Base-by-base conservation (phyloP, 2,329 filamentous ascomycete genomes). In the Sclerotiophoma versabilis region DNA sequence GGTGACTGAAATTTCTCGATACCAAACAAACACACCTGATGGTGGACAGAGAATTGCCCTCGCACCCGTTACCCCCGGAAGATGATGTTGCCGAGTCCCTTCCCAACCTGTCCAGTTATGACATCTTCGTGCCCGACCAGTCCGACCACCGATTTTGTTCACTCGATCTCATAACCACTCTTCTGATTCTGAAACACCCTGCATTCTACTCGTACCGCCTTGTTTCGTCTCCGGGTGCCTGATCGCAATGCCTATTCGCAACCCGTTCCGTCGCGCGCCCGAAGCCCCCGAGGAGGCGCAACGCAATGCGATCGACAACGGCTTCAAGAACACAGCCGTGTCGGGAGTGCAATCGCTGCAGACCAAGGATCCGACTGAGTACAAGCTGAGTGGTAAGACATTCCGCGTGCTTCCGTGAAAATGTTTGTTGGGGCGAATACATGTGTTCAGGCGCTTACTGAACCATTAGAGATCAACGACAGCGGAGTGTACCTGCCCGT, bases 401-500 rank as follows among this genome's bases (percentile, higher is more conserved):
- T 48, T 38, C 51, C 39, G 45, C 23, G 17, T 4, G 15, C 23
- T 47, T 41, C 53, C 36, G 34, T 37, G 34, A 34, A 25, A 11
- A 39, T 33, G 33, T 20, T 27, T 23, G 27, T n/a, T 3, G 22
- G 19, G 38, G 23, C 33, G 46, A 39, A 54, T 43, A 36, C 47
- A 42, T 32, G 26, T 45, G 33, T 33, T 54, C 50, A 23, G 62
- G 70, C 59, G 65, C 70, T 74, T 60, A 72, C 61, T 39, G 14
- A 57, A 29, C 46, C 58, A 38, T 65, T 74, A 97, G 93, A 97
- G 62, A 95, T 98, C 75, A 96, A 96, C 73, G 93, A 96, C 77
- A 96, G 90, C 75, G 93, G 93, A 63, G 90, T 96, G 58, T 98
- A 96, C 78, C 85, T 98, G 64, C 93, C 93, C 66, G 92, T 95